Percentiles rank a stretch among this genome's conserved stretches.
Evolutionary conservation across 2,329 filamentous ascomycete species (phyloP).

Genomic region (Ceratocystis harringtonii): DNA sequence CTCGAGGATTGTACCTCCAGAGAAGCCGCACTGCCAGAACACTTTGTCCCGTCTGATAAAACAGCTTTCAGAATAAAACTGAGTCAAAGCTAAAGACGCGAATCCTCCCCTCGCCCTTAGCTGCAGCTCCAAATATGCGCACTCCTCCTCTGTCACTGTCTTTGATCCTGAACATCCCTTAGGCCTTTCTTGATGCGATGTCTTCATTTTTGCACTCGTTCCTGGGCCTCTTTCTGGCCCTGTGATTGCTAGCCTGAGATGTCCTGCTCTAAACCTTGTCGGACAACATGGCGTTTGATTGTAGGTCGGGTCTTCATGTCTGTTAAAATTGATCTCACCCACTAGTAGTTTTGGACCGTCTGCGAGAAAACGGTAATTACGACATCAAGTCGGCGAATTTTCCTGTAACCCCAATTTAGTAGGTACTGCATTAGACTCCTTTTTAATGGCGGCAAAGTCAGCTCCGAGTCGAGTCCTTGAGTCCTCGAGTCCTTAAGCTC

Average conservation of each 20-base stretch:
- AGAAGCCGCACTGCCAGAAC: not conserved
- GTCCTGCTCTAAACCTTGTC: no score
- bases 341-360: not conserved
- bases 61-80: conserved; percentile 4
- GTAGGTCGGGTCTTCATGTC: no score
- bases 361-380: not conserved
- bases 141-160: not conserved
- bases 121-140: not conserved
- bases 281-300: no score
- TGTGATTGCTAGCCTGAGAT: not conserved
- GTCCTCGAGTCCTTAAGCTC: not conserved
- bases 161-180: not conserved
- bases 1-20: no score
- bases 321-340: no score
- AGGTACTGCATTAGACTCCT: not conserved
- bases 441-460: not conserved
- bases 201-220: not conserved
- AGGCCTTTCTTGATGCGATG: not conserved
- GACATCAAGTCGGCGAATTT: not conserved
- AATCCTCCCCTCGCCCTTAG: not conserved
- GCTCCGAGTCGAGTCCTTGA: not conserved
- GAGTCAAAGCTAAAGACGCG: not conserved
- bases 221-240: not conserved
- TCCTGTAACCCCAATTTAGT: not conserved
- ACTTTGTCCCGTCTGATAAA: conserved; percentile 7